Conservation (phyloP, 129 eudicot genomes). For the Tagetes erecta region DNA sequence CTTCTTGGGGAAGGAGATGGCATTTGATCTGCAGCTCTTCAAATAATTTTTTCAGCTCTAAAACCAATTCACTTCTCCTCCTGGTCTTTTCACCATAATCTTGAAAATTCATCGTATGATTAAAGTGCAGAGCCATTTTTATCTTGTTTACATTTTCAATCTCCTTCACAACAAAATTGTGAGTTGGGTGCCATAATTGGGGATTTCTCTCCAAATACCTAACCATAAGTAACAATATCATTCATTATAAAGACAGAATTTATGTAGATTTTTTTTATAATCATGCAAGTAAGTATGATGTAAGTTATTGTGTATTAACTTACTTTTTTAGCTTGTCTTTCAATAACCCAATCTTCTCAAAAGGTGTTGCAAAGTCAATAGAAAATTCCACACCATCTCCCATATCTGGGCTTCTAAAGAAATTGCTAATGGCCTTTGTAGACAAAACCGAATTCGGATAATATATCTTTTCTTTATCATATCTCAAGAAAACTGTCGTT, state of each 20-base stretch:
- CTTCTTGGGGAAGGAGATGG: conserved; percentile 81
- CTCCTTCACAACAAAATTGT: conserved; percentile 75
- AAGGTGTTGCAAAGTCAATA: conserved; percentile 72
- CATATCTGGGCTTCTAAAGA: conserved; percentile 91
- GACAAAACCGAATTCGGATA: conserved; percentile 88
- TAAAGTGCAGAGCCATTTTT: conserved; percentile 65
- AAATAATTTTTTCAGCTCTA: conserved; percentile 73
- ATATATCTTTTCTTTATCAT: conserved; percentile 74
- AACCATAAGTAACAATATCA: conserved; percentile 15
- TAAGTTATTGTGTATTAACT: conserved; percentile 18
- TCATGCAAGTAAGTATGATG: not conserved
- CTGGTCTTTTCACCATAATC: conserved; percentile 55
- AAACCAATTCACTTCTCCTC: conserved; percentile 63
- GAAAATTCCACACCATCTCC: conserved; percentile 73
- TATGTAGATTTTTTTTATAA: not conserved
- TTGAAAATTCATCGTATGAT: conserved; percentile 91
- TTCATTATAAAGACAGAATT: not conserved
- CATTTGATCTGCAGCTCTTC: conserved; percentile 75
- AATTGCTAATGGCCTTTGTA: conserved; percentile 84
- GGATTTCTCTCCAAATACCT: conserved; percentile 82
- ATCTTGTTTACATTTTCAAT: conserved; percentile 87
- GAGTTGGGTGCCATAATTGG: conserved; percentile 81
- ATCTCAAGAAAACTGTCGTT: conserved; percentile 71
- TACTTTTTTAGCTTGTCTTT: conserved; percentile 71
- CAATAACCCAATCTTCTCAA: conserved; percentile 67